Conservation (phyloP, 257 asterid species). For the Lantana camara region DNA sequence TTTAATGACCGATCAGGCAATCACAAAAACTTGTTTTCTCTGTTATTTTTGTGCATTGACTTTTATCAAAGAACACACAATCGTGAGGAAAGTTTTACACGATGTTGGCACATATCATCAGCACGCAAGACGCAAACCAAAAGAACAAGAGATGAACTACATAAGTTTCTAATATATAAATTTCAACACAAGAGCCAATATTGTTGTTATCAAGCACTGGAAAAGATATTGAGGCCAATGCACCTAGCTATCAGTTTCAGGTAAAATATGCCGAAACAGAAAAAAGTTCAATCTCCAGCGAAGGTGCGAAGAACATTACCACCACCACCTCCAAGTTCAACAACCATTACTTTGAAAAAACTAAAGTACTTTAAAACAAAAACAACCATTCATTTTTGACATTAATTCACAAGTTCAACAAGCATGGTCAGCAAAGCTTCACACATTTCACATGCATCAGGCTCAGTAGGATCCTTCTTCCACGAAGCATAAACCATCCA, state of each 20-base stretch:
- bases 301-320: background rate
- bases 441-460: conserved; percentile 76
- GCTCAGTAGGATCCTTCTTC: conserved; percentile 57
- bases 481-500: conserved; percentile 95
- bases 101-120: no score
- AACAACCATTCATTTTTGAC: background rate
- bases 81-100: no score
- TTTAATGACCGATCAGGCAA: no score
- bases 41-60: no score
- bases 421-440: conserved; percentile 85
- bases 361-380: background rate
- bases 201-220: no score
- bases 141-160: no score
- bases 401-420: conserved; percentile 56
- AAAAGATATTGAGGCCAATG: conserved; percentile 1
- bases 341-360: background rate
- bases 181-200: no score
- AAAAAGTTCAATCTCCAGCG: background rate
- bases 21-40: no score
- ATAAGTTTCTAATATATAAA: no score
- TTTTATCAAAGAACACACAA: no score
- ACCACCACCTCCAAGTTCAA: background rate
- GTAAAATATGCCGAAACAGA: background rate
- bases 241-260: background rate
- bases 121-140: no score